Conservation (phyloP, 305 asterid species). For the Fraxinus paxiana region DNA sequence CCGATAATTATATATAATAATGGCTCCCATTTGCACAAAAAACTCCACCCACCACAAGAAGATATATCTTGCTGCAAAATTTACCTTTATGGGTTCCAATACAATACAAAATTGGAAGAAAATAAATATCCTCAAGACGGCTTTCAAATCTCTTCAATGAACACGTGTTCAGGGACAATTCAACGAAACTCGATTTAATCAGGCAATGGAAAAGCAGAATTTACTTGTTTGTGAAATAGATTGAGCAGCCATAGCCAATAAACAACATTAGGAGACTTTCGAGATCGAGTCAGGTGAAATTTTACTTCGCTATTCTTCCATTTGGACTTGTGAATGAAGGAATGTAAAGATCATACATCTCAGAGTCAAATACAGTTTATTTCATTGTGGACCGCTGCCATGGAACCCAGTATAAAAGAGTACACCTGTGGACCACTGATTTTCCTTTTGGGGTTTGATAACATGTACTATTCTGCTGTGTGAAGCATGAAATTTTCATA, state of each 20-base stretch:
- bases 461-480: background rate
- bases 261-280: background rate
- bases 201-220: background rate
- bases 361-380: background rate
- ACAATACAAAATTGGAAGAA: background rate
- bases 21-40: background rate
- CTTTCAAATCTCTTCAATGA: background rate
- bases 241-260: background rate
- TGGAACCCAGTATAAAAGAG: background rate
- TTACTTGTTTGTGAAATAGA: background rate
- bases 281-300: background rate
- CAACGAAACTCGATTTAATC: background rate
- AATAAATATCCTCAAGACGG: background rate
- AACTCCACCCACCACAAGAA: background rate
- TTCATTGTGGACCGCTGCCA: background rate
- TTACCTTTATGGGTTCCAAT: background rate
- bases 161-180: background rate
- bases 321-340: background rate
- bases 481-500: background rate
- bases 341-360: background rate
- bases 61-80: background rate
- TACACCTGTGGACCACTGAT: background rate
- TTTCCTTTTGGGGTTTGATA: background rate
- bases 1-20: slow-evolving; percentile 1
- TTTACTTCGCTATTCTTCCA: background rate